A percentile compares a stretch with the other conserved stretches of the same genome.
Evolutionary conservation across 441 rosid genomes (phyloP).

Genomic region (Flueggea neowawraea): DNA sequence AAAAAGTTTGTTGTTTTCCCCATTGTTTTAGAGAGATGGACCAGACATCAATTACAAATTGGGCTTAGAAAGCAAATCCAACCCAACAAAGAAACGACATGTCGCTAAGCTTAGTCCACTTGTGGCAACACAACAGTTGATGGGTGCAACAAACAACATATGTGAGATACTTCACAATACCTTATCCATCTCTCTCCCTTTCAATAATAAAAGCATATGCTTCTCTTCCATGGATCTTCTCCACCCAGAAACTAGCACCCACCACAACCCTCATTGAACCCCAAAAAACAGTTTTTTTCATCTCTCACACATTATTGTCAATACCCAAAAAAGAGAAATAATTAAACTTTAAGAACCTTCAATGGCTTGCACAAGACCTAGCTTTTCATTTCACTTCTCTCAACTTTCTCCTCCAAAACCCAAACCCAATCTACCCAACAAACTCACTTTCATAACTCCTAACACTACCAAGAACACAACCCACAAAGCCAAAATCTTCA

Average conservation of each 20-base stretch:
- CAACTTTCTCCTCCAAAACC: constrained; percentile 29
- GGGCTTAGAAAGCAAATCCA: too few relatives aligned
- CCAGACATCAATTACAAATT: too few relatives aligned
- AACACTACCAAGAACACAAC: constrained; percentile 14
- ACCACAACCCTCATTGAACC: constrained; percentile 1
- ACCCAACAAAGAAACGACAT: neutral
- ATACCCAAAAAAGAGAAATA: neutral
- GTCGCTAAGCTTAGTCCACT: constrained; percentile 3
- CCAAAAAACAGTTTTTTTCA: neutral
- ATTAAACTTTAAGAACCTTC: neutral
- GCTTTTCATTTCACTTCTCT: constrained; percentile 46
- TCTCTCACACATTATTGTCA: neutral
- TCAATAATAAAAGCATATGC: constrained; percentile 21
- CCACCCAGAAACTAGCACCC: constrained; percentile 23
- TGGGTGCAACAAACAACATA: neutral
- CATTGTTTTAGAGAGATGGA: too few relatives aligned
- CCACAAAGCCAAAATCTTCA: constrained; percentile 7
- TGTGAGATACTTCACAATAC: constrained; percentile 10
- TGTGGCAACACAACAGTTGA: neutral
- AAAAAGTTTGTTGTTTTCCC: too few relatives aligned
- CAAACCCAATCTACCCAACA: constrained; percentile 24
- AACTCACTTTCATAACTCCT: constrained; percentile 14
- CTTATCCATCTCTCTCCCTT: constrained; percentile 35
- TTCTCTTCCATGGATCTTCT: constrained; percentile 29
- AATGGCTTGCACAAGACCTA: constrained; percentile 50